Base-by-base conservation (phyloP, 352 stramenopile genomes). In the Phytophthora syringae region DNA sequence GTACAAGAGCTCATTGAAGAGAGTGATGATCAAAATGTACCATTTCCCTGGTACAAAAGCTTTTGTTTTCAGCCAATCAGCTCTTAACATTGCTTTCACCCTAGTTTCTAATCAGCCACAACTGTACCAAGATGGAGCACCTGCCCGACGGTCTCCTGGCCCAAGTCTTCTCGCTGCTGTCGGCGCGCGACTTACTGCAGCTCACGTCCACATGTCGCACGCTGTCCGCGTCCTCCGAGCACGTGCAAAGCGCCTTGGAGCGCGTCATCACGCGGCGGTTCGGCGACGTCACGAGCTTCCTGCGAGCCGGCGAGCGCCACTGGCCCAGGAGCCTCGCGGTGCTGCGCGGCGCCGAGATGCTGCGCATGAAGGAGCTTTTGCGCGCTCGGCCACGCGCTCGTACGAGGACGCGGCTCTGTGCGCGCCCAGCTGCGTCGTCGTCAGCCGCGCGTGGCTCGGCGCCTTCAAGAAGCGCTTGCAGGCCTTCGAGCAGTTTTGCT, bases 391-490 rank as follows among this genome's bases (percentile, higher is more conserved):
- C 18, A 60, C 79, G 6, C 22, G 60, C 18, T 74, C 84, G 12
- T 79, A 67, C 18, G 82, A 94, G 15, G 76, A 86, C 22, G 70
- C 66, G 0, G 58, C 69, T 11, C 55, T 52, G 7, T 79, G 75
- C 32, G 49, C 69, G 13, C 70, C 73, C 9, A 72, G 64, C 7
- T 75, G 70, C 43, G 79, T 95, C 28, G 54, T 94, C 18, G 70
- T 94, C 42, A 89, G 83, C 60, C 87, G 84, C 49, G 77, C 84
- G 24, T 96, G 86, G 82, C 74, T 92, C 21, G 66, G 88, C 21
- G 82, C 82, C 30, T 94, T 78, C 74, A 88, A 82, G 64, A 90
- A 88, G 52, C 80, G 85, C 37, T 88, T 83, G 54, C 80, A 89
- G 36, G 40, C 24, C 15, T 90, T 84, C 63, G 88, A 96, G 68